phyloP scores from a whole-genome alignment of 208 protist species.

The Trypanosoma platydactyli region DNA sequence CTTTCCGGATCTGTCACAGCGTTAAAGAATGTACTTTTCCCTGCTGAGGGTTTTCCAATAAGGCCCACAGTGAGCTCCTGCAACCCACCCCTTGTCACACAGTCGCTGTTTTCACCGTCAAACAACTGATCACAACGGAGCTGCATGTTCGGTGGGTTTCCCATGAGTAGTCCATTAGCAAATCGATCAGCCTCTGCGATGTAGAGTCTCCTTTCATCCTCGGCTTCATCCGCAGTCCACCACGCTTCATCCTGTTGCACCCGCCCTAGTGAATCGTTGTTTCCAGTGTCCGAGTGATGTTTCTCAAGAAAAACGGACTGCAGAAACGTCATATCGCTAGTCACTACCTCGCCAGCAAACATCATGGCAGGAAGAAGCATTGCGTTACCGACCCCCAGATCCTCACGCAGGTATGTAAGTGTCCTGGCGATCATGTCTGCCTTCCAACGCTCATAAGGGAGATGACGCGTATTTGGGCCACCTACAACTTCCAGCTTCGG shows the following conservation, averaged over 20 bases:
- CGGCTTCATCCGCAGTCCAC: conserved; percentile 22
- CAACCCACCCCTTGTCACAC: conserved; percentile 33
- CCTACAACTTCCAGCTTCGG: conserved; percentile 47
- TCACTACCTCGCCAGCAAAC: conserved; percentile 43
- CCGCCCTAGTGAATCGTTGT: background rate
- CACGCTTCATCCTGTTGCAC: conserved; percentile 2
- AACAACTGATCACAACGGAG: background rate
- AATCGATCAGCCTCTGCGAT: conserved; percentile 16
- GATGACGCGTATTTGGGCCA: conserved; percentile 48
- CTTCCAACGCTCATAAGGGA: conserved; percentile 61
- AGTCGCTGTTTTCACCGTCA: background rate
- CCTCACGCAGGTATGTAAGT: conserved; percentile 47
- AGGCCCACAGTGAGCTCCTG: conserved; percentile 90
- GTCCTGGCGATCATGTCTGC: conserved; percentile 35
- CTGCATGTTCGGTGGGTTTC: background rate
- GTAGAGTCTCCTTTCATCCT: conserved; percentile 3
- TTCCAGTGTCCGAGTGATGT: background rate
- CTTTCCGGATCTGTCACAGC: conserved; percentile 81
- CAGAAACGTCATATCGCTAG: conserved; percentile 36
- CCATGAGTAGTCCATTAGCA: conserved; percentile 2
- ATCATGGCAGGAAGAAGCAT: conserved; percentile 73
- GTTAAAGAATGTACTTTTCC: conserved; percentile 96
- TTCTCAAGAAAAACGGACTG: conserved; percentile 31
- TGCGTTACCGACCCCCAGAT: conserved; percentile 40
- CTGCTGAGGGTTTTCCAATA: conserved; percentile 92